phyloP scores from a whole-genome alignment of 148 eudicot species.

The Camellia sinensis region DNA sequence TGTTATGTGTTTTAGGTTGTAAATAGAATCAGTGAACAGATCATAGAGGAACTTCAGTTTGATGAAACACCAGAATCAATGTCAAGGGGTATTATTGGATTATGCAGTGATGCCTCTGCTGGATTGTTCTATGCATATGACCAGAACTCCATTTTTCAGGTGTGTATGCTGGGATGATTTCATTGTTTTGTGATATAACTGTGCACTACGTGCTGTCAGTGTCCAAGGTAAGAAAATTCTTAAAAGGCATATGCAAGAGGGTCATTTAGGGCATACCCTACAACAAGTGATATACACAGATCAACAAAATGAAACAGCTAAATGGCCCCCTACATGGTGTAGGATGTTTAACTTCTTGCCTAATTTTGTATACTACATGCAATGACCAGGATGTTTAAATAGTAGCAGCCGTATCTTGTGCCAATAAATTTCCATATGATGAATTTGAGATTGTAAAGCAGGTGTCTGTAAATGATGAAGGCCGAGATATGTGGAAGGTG shows the following conservation, averaged over 20 bases:
- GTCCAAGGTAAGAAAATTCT: background rate
- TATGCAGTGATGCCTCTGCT: constrained; percentile 97
- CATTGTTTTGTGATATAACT: background rate
- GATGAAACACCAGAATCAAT: constrained; percentile 73
- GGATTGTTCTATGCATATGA: constrained; percentile 95
- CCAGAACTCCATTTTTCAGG: constrained; percentile 91
- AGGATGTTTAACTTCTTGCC: background rate
- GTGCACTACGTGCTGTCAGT: background rate
- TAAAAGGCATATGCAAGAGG: no score
- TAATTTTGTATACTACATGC: background rate
- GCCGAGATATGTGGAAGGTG: no score
- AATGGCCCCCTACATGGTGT: background rate
- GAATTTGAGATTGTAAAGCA: no score
- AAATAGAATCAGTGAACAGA: constrained; percentile 91
- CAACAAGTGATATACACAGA: background rate
- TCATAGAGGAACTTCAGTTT: constrained; percentile 92
- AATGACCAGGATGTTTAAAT: background rate
- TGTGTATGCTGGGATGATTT: constrained; percentile 16
- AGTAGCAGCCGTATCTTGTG: no score
- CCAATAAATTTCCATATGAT: no score
- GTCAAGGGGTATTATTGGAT: constrained; percentile 74
- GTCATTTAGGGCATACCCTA: no score
- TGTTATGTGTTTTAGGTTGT: constrained; percentile 55
- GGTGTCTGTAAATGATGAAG: no score
- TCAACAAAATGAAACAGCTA: background rate